Evolutionary conservation across 1,139 yeast species (phyloP), one percentile per base, ranked within the genome.

Genomic region (Blastobotrys persicus): DNA sequence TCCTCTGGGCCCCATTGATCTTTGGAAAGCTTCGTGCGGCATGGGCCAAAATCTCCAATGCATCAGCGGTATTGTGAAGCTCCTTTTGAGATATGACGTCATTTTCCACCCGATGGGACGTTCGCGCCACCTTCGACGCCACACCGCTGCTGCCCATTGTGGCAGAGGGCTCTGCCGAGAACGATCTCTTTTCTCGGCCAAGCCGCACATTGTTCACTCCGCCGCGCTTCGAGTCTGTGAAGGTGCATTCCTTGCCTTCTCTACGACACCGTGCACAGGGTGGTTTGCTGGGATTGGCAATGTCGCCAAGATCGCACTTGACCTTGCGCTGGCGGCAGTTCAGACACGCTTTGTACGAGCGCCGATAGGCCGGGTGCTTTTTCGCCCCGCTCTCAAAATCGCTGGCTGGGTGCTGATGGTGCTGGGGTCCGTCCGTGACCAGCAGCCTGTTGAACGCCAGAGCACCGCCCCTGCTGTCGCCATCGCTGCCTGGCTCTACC

Each of bases 231-330:
- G 81, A 73, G 47, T 81, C 85, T 3, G 84, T 84, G 67, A 89
- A 85, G 19, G 83, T 81, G 68, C 97, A 89, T 59, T 84, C 88
- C 59, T 79, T 79, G 17, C 94, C 73, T 62, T 89, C 96, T 46
- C 96, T 74, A 54, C 78, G 75, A 62, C 97, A 89, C 48, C 97
- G 71, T 2, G 81, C 84, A 74, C 98, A 91, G 16, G 94, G 94
- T 4, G 95, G 95, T 6, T 80, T 82, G 47, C 76, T 74, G 0
- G 96, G 96, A 50, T 75, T 76, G 51, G 83, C 85, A 11, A 82
- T 40, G 41, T 48, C 50, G 1, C 52, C 53, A 7, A 52, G 43
- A 32, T 52, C 55, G 31, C 55, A 52, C 37, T 48, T 42, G 11
- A 49, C 52, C 32, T 52, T 52, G 13, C 55, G 46, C 34, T 44